Evolutionary conservation across 208 protist species (phyloP).

Genomic region (Crithidia thermophila): DNA sequence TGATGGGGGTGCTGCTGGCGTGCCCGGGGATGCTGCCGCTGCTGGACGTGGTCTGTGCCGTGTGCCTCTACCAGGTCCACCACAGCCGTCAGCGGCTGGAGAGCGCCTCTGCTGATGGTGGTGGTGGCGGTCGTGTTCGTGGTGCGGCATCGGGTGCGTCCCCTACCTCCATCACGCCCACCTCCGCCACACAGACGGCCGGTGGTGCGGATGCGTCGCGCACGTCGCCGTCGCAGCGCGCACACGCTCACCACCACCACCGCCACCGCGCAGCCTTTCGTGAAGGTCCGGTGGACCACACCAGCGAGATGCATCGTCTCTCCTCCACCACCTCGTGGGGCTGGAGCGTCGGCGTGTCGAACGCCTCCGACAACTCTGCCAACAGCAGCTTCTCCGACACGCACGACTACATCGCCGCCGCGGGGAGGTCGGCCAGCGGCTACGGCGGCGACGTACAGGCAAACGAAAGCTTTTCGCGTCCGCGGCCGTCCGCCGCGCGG

Average conservation of each 20-base stretch:
- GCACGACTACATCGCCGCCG: too few species aligned
- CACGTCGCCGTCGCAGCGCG: background rate
- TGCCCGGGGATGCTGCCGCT: slow-evolving; percentile 24
- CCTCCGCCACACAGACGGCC: background rate
- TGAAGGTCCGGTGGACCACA: background rate
- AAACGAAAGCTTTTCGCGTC: slow-evolving; percentile 36
- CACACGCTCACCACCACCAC: background rate
- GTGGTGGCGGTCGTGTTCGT: too few species aligned
- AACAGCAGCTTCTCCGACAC: slow-evolving; percentile 16
- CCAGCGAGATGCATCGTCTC: background rate
- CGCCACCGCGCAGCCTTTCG: background rate
- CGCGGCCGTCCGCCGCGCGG: slow-evolving; percentile 10
- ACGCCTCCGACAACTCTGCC: background rate
- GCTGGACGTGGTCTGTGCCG: slow-evolving; percentile 23
- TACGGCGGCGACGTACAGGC: too few species aligned
- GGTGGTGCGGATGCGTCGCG: background rate
- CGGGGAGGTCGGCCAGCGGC: background rate
- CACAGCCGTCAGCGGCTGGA: slow-evolving; percentile 14
- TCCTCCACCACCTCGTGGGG: slow-evolving; percentile 6
- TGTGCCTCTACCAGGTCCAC: slow-evolving; percentile 8
- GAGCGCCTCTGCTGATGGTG: background rate
- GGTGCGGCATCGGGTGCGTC: background rate
- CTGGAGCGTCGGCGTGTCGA: slow-evolving; percentile 10
- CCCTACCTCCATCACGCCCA: background rate
- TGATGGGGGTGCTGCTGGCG: slow-evolving; percentile 10